Percentiles rank a stretch among this genome's conserved stretches.
Conservation (phyloP, 75 land plant genomes). For the Picea sitchensis region DNA sequence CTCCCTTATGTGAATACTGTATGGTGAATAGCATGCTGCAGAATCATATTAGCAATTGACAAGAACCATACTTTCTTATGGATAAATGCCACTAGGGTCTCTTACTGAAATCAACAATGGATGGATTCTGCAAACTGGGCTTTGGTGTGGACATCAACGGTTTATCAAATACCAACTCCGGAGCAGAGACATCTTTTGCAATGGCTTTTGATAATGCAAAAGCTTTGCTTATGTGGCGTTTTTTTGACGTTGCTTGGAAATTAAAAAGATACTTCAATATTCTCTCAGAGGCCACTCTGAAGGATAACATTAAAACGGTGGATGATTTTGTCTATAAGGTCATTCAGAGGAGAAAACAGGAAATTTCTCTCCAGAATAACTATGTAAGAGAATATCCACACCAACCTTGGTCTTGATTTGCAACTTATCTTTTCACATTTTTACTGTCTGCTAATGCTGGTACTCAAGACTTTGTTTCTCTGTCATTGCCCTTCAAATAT, state of each 20-base stretch:
- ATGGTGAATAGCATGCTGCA: too few relatives aligned
- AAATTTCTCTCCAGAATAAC: too few relatives aligned
- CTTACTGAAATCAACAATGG: constrained; percentile 56
- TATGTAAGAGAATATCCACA: too few relatives aligned
- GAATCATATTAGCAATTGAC: too few relatives aligned
- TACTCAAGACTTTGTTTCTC: not conserved
- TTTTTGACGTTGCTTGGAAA: constrained; percentile 47
- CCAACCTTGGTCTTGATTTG: too few relatives aligned
- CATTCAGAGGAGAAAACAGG: too few relatives aligned
- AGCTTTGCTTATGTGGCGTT: constrained; percentile 23
- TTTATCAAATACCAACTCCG: constrained; percentile 23
- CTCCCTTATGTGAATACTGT: too few relatives aligned
- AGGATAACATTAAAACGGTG: too few relatives aligned
- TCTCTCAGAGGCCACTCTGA: too few relatives aligned
- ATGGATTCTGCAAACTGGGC: constrained; percentile 59
- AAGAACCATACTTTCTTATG: not conserved
- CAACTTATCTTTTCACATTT: not conserved
- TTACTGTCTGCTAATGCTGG: not conserved
- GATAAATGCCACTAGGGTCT: constrained; percentile 32
- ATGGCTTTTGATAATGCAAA: constrained; percentile 48
- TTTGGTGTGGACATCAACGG: constrained; percentile 60
- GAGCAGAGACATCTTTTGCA: constrained; percentile 29
- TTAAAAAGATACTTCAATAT: constrained; percentile 17
- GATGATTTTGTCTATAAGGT: too few relatives aligned
- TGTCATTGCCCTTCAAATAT: not conserved